Conservation (phyloP, 225 moss, liverwort and hornwort species). For the Ulota crispa region DNA sequence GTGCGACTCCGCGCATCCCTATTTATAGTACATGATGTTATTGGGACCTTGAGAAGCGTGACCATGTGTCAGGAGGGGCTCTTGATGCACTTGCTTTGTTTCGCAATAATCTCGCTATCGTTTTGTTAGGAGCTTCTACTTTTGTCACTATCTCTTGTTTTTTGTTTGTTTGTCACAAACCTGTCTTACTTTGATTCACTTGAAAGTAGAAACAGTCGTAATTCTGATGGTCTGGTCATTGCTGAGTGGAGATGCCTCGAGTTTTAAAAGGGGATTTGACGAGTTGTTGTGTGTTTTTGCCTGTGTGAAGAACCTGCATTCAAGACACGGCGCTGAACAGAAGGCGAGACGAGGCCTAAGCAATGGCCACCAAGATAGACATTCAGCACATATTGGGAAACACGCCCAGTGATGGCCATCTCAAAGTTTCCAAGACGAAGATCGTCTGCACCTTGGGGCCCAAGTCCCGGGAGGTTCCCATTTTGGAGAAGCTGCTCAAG, state of each 20-base stretch:
- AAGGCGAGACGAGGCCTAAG: not conserved
- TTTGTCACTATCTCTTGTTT: not conserved
- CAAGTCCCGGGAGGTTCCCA: conserved; percentile 78
- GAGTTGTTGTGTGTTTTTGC: not conserved
- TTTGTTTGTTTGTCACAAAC: not conserved
- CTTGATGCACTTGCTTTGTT: not conserved
- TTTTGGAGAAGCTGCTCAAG: conserved; percentile 77
- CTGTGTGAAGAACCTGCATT: conserved; percentile 16
- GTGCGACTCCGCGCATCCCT: not conserved
- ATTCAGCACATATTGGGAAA: conserved; percentile 34
- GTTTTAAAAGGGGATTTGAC: too few relatives aligned
- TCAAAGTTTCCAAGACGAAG: conserved; percentile 71
- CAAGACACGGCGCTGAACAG: not conserved
- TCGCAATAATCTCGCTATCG: not conserved
- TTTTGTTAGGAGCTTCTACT: not conserved
- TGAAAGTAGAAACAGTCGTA: too few relatives aligned
- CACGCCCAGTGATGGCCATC: conserved; percentile 34
- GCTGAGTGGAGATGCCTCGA: too few relatives aligned
- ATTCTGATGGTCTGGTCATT: too few relatives aligned
- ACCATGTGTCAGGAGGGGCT: not conserved
- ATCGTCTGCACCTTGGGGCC: conserved; percentile 94
- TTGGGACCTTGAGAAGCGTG: not conserved
- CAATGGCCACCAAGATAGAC: conserved; percentile 37
- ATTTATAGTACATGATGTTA: not conserved
- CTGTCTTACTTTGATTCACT: not conserved